A percentile compares a stretch with the other conserved stretches of the same genome.
Conservation (phyloP, 768 basidiomycete species). For the Suillus occidentalis region DNA sequence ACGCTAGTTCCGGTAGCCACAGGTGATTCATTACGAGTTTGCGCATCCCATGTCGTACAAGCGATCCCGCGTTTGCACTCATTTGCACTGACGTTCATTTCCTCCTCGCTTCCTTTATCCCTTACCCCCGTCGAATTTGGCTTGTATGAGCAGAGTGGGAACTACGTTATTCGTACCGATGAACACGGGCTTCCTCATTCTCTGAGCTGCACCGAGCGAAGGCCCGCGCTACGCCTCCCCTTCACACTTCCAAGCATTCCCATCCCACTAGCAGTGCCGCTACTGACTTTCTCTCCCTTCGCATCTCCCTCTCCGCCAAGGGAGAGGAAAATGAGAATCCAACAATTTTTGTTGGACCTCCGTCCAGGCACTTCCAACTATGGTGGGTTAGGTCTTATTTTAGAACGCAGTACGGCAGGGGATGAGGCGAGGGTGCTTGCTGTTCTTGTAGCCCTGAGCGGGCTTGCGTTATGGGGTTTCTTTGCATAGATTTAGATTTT, state of each 20-base stretch:
- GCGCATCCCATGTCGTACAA: slow-evolving; percentile 62
- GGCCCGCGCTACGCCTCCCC: slow-evolving; percentile 24
- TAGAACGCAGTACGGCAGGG: slow-evolving; percentile 63
- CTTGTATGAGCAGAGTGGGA: slow-evolving; percentile 44
- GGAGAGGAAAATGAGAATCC: slow-evolving; percentile 25
- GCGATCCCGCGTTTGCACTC: slow-evolving; percentile 64
- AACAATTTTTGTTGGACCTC: slow-evolving; percentile 26
- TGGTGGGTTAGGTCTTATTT: slow-evolving; percentile 44
- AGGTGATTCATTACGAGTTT: slow-evolving; percentile 56
- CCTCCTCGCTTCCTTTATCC: slow-evolving; percentile 52
- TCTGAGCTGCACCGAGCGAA: slow-evolving; percentile 52
- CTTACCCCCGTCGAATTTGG: slow-evolving; percentile 43
- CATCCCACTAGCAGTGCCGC: slow-evolving; percentile 30
- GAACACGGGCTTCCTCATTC: slow-evolving; percentile 62
- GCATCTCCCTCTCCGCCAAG: slow-evolving; percentile 31
- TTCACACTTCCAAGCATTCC: slow-evolving; percentile 27
- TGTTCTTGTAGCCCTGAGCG: slow-evolving; percentile 27
- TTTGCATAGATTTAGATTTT: slow-evolving; percentile 16
- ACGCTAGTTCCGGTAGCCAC: slow-evolving; percentile 68
- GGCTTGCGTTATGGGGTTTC: slow-evolving; percentile 33
- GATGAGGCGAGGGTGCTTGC: slow-evolving; percentile 52
- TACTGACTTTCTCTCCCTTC: slow-evolving; percentile 19
- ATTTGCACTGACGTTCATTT: slow-evolving; percentile 68
- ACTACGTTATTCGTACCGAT: slow-evolving; percentile 58
- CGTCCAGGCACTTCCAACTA: slow-evolving; percentile 38